Evolutionary conservation across 805 yeast genomes (phyloP).

Genomic region (Metschnikowia reukaufii): DNA sequence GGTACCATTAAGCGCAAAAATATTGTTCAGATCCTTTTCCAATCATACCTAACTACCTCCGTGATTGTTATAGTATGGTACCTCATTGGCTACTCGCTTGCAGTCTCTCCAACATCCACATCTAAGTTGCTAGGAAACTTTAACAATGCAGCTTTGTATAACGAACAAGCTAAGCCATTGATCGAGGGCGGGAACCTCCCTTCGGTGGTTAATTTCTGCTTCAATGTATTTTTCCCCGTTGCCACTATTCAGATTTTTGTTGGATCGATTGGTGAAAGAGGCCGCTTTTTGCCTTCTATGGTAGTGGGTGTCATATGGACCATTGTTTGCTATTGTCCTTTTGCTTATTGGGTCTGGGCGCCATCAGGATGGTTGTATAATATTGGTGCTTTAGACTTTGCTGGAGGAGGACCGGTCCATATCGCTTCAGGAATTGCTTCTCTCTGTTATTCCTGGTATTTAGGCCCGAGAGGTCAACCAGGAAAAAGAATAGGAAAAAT

Average conservation of each 20-base stretch:
- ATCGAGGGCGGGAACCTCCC: constrained; percentile 50
- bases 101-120: constrained; percentile 35
- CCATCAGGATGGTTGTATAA: constrained; percentile 44
- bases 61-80: constrained; percentile 44
- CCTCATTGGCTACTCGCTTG: constrained; percentile 46
- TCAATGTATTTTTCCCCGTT: constrained; percentile 47
- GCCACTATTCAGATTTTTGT: constrained; percentile 51
- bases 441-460: constrained; percentile 40
- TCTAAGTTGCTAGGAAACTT: constrained; percentile 37
- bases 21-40: constrained; percentile 45
- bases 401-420: constrained; percentile 53
- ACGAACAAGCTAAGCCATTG: constrained; percentile 40
- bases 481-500: constrained; percentile 26
- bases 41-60: constrained; percentile 43
- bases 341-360: constrained; percentile 50
- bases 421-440: constrained; percentile 46
- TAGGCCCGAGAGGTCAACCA: constrained; percentile 40
- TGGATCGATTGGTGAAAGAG: constrained; percentile 45
- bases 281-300: constrained; percentile 41
- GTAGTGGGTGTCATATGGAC: constrained; percentile 42
- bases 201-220: constrained; percentile 44
- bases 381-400: constrained; percentile 47
- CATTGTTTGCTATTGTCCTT: constrained; percentile 46
- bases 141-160: constrained; percentile 38
- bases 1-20: constrained; percentile 44